These are phyloP conservation scores for Geopyxis carbonaria DNA, from an alignment of 495 filamentous ascomycete genomes.

Conservation along the genomic window DNA sequence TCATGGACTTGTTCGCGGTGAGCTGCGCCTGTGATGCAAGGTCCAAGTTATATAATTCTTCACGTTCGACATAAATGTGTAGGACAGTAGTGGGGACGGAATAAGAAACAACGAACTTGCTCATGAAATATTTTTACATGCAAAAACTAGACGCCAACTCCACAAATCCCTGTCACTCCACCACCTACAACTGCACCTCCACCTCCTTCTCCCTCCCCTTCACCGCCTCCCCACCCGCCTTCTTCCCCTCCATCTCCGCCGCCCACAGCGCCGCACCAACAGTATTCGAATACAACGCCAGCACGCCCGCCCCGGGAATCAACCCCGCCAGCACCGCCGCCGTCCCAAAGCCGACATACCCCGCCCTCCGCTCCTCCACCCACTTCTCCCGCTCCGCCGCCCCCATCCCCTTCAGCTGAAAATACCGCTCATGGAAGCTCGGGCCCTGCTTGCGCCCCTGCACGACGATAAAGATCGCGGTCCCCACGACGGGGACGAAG, in stretches of 20 bases:
- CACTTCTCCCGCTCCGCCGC: slow-evolving; percentile 8
- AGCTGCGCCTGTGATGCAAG: too few species aligned
- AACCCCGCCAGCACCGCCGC: slow-evolving; percentile 34
- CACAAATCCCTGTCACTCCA: neutral
- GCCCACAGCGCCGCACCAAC: slow-evolving; percentile 93
- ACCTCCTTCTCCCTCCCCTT: slow-evolving; percentile 12
- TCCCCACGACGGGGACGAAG: slow-evolving; percentile 83
- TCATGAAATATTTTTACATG: too few species aligned
- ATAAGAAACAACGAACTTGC: neutral
- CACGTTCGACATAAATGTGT: too few species aligned
- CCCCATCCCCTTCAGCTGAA: slow-evolving; percentile 61
- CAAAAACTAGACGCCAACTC: neutral
- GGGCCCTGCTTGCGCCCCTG: slow-evolving; percentile 34
- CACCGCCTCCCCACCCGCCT: slow-evolving; percentile 7
- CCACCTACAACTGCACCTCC: slow-evolving; percentile 2
- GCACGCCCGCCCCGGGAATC: slow-evolving; percentile 60
- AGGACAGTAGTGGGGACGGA: too few species aligned
- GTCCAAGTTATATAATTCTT: too few species aligned
- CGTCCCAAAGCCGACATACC: slow-evolving; percentile 20
- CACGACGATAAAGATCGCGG: slow-evolving; percentile 55
- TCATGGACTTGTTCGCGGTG: too few species aligned
- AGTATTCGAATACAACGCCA: slow-evolving; percentile 64
- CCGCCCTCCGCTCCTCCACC: slow-evolving; percentile 14
- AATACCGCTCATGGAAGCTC: slow-evolving; percentile 38
- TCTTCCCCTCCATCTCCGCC: slow-evolving; percentile 59